Evolutionary conservation across 495 filamentous ascomycete genomes (phyloP).

Genomic region (Penicillium odoratum): DNA sequence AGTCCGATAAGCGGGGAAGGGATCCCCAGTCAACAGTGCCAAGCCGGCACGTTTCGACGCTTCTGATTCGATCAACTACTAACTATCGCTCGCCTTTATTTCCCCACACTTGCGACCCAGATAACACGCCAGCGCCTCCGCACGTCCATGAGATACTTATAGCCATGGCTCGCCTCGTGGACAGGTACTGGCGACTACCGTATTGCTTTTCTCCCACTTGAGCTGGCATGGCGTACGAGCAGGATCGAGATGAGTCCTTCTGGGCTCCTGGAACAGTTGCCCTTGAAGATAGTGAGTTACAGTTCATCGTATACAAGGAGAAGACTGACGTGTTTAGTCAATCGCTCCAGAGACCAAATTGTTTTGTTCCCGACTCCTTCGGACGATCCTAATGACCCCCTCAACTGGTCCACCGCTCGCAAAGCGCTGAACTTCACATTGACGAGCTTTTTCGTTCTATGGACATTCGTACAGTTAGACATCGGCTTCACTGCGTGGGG

Average conservation of each 20-base stretch:
- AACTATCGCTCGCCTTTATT: slow-evolving; percentile 12
- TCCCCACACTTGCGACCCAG: neutral
- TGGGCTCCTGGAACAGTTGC: slow-evolving; percentile 29
- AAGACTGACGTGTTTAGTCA: slow-evolving; percentile 12
- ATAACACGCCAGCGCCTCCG: slow-evolving; percentile 16
- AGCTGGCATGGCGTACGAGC: slow-evolving; percentile 14
- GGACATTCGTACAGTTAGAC: slow-evolving; percentile 39
- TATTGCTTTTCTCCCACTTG: too few species aligned
- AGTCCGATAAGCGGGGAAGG: slow-evolving; percentile 17
- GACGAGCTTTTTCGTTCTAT: slow-evolving; percentile 39
- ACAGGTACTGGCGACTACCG: too few species aligned
- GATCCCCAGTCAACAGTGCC: slow-evolving; percentile 1
- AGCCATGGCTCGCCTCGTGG: slow-evolving; percentile 1
- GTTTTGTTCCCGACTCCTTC: slow-evolving; percentile 29
- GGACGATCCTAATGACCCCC: slow-evolving; percentile 33
- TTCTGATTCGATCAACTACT: slow-evolving; percentile 16
- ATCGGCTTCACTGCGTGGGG: slow-evolving; percentile 44
- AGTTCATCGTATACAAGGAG: neutral
- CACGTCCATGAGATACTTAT: slow-evolving; percentile 4
- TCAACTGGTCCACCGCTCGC: slow-evolving; percentile 32
- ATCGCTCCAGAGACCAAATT: slow-evolving; percentile 21
- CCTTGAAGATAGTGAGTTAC: slow-evolving; percentile 22
- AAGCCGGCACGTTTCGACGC: slow-evolving; percentile 24
- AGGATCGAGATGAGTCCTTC: slow-evolving; percentile 22
- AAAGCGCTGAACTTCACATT: slow-evolving; percentile 41